Evolutionary conservation across 78 protist genomes (phyloP).

Genomic region (Dictyostelium capitatum): DNA sequence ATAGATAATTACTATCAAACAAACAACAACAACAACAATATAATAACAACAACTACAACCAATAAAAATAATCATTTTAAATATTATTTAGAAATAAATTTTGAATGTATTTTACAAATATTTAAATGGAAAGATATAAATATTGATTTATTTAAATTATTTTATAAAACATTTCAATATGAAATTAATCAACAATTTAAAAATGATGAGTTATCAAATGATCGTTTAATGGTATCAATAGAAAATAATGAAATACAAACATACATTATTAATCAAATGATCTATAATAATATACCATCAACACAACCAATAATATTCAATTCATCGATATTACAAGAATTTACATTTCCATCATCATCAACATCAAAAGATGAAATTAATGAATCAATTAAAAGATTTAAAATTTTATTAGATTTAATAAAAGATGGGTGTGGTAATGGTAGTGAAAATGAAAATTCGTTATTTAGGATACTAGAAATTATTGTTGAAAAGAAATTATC

Average conservation of each 20-base stretch:
- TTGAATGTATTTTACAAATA: neutral
- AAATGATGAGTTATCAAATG: neutral
- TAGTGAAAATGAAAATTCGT: neutral
- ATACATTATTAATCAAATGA: neutral
- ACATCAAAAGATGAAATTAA: neutral
- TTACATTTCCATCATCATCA: neutral
- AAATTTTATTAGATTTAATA: constrained; percentile 9
- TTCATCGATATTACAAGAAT: neutral
- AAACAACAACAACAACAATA: too few relatives aligned
- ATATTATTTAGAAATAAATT: neutral
- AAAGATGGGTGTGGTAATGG: too few relatives aligned
- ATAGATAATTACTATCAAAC: too few relatives aligned
- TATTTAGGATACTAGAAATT: neutral
- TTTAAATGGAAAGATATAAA: constrained; percentile 6
- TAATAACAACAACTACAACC: too few relatives aligned
- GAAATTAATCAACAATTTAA: constrained; percentile 1
- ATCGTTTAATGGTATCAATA: neutral
- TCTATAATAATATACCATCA: too few relatives aligned
- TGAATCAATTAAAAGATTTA: neutral
- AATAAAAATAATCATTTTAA: neutral
- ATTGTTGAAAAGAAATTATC: neutral
- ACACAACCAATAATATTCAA: neutral
- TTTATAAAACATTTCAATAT: neutral
- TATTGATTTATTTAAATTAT: neutral
- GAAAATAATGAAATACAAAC: neutral